phyloP scores from a whole-genome alignment of 2,329 filamentous ascomycete genomes.

The Lomentospora prolificans region DNA sequence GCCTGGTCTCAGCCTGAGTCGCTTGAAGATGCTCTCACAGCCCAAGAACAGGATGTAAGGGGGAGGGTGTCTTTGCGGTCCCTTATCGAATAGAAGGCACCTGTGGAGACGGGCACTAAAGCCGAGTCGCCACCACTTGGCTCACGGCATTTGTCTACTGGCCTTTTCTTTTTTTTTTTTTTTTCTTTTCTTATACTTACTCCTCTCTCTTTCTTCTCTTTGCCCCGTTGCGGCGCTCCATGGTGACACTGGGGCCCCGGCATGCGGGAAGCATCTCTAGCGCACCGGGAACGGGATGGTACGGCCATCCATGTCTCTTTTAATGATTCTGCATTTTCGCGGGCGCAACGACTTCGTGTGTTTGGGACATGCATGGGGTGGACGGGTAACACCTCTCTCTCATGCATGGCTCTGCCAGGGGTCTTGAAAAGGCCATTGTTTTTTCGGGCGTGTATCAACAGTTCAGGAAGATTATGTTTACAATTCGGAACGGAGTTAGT shows the following conservation, averaged over 20 bases:
- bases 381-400: background rate
- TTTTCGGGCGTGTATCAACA: background rate
- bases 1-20: constrained; percentile 42
- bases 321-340: background rate
- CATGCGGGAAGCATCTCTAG: background rate
- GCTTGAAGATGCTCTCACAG: constrained; percentile 50
- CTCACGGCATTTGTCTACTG: no score
- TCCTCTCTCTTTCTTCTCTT: no score
- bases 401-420: background rate
- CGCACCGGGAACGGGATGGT: background rate
- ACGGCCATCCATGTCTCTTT: background rate
- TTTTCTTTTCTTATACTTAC: background rate
- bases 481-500: background rate
- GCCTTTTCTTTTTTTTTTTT: no score
- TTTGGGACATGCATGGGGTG: background rate
- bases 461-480: background rate
- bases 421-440: background rate
- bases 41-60: constrained; percentile 45
- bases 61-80: no score
- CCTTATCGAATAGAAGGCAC: no score
- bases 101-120: no score
- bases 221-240: no score
- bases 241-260: no score
- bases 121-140: no score
- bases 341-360: background rate